Percentiles rank a stretch among this genome's conserved stretches.
These are phyloP conservation scores for Chaetomium sp. DNA, from an alignment of 2,329 filamentous ascomycete genomes.

Conservation along the genomic window DNA sequence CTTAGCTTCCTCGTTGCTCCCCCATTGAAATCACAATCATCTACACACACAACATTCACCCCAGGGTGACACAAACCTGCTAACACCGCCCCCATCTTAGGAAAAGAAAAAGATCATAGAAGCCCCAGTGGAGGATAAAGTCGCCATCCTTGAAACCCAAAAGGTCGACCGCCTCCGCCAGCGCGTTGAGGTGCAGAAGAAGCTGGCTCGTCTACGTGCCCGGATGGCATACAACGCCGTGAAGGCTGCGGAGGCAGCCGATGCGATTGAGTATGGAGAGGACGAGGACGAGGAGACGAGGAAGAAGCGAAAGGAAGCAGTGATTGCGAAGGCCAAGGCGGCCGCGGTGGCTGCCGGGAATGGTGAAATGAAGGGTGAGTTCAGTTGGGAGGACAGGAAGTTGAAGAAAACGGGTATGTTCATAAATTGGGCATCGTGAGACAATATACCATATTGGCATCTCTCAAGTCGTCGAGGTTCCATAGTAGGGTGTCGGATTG, in stretches of 20 bases:
- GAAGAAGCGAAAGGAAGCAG: background rate
- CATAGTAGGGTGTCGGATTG: no score
- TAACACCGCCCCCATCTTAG: conserved; percentile 5
- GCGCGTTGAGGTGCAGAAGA: conserved; percentile 26
- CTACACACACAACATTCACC: background rate
- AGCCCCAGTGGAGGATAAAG: conserved; percentile 24
- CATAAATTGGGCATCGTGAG: no score
- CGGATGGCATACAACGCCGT: conserved; percentile 21
- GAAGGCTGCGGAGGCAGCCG: background rate
- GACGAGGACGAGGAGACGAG: background rate
- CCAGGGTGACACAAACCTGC: background rate
- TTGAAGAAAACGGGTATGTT: no score
- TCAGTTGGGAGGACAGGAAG: background rate
- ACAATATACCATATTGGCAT: no score
- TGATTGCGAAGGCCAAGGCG: background rate
- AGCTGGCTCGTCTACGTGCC: conserved; percentile 25
- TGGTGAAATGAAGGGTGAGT: background rate
- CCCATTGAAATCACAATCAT: background rate
- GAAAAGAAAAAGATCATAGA: conserved; percentile 21
- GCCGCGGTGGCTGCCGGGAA: background rate
- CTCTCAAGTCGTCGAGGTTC: no score
- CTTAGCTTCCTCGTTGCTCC: background rate
- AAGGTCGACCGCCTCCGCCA: conserved; percentile 21
- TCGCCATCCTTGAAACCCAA: conserved; percentile 28
- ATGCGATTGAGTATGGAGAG: background rate